These are phyloP conservation scores for Starmerella tilneyi DNA, from an alignment of 805 yeast species.

Conservation along the genomic window DNA sequence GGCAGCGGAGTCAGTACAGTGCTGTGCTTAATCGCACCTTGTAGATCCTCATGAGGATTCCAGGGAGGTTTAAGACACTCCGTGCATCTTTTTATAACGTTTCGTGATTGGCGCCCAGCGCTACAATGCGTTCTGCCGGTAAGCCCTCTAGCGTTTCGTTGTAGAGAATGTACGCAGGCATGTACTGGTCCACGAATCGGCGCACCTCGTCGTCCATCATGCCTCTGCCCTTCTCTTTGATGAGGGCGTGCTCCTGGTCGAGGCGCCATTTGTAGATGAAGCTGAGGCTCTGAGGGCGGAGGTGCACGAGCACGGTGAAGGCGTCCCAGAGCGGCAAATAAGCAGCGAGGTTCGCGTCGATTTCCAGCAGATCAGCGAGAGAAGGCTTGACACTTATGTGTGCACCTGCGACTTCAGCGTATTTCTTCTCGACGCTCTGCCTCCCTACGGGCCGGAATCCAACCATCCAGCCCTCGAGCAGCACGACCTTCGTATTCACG, in stretches of 20 bases:
- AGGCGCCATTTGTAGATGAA: conserved; percentile 72
- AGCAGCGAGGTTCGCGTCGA: conserved; percentile 44
- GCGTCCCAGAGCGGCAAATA: conserved; percentile 48
- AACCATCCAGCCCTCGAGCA: conserved; percentile 91
- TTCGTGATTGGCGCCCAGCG: conserved; percentile 1
- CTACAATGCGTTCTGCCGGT: neutral
- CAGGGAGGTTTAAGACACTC: too few species aligned
- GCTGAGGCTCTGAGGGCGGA: conserved; percentile 48
- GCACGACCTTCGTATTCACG: conserved; percentile 48
- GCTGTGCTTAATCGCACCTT: too few species aligned
- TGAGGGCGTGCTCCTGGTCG: conserved; percentile 58
- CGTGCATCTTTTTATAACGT: too few species aligned
- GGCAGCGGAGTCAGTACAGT: too few species aligned
- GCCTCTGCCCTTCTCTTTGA: conserved; percentile 49
- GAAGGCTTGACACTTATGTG: conserved; percentile 23
- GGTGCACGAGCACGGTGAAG: conserved; percentile 51
- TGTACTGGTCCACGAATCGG: conserved; percentile 66
- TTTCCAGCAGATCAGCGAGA: conserved; percentile 26
- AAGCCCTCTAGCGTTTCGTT: conserved; percentile 1
- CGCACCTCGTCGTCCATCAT: conserved; percentile 68
- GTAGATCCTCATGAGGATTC: too few species aligned
- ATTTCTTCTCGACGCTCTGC: conserved; percentile 5
- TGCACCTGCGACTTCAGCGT: conserved; percentile 25
- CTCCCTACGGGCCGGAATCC: conserved; percentile 49
- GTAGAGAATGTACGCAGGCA: conserved; percentile 73